Evolutionary conservation across 2,329 filamentous ascomycete genomes (phyloP), one percentile per base, ranked within the genome.

Genomic region (Chaetomium sp.): DNA sequence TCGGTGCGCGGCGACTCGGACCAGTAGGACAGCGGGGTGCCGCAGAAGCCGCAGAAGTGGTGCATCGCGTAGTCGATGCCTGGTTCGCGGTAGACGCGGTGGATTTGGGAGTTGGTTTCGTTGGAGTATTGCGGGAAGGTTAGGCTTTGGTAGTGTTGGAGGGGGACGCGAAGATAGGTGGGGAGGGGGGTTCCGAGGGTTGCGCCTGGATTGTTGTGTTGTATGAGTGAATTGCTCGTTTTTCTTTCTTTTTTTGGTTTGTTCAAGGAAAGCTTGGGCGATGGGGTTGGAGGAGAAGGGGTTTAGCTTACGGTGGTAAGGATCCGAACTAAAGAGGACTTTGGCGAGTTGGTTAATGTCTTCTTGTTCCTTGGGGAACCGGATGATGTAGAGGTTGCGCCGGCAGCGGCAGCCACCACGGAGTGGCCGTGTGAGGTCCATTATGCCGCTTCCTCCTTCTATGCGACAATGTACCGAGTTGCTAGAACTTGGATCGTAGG

Each of bases 21-120:
- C 90, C 90, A 96, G 64, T 86, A 89, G 0, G 86, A 87, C 53
- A 96, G 75, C 10, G 88, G 87, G 0, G 91, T 95, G 52, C 91
- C 91, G 69, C 91, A 96, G 74, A 88, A 95, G 32, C 91, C 91
- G 72, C 91, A 96, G 71, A 96, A 96, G 62, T 90, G 82, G 49
- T 89, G 84, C 68, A 87, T 84, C 1, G 81, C 76, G 64, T 80
- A 73, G 51, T 78, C 76, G 52, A 80, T 79, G 62, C 34, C 14
- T 11, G 76, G 76, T 27, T 85, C 79, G 8, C 81, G 82, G 69
- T 88, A 91, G 48, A 79, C 77, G 42, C 85, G 81, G 54, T 82
- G 83, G 67, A 91, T 91, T 51, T 76, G 75, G 53, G 76, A 64
- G 68, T 82, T 80, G 12, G 84, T 82, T 73, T 96, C 91, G 71